Evolutionary conservation across 108 stramenopile species (phyloP), one percentile per base, ranked within the genome.

Genomic region (Epithemia pelagica): DNA sequence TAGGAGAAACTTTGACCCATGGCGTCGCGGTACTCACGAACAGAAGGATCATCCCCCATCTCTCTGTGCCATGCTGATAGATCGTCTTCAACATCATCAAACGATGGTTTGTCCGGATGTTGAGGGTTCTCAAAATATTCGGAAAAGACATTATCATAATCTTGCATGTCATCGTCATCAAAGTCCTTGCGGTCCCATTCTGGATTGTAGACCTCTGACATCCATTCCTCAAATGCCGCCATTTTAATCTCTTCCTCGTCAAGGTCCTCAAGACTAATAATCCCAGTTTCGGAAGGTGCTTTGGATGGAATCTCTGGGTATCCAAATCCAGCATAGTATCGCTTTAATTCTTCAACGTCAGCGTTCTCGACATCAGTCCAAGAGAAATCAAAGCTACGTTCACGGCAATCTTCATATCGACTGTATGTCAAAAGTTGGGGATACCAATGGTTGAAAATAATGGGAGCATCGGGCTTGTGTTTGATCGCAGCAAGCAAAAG

Each of bases 191-290:
- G 71, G 64, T 92, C 86, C 73, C 70, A 70, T 64, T 92, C 91
- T n/a, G 80, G 76, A 60, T 89, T 88, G 79, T 89, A 93, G 0
- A 93, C 91, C 56, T 93, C 91, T 28, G 77, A 73, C 83, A 88
- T 87, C 91, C 91, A 93, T 31, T 81, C 80, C 57, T 88, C 83
- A 66, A 90, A 82, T 23, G 86, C 88, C 23, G 84, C 74, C 91
- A 93, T 93, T 52, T 88, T 83, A 25, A 86, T 73, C 65, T 93
- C 91, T 62, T 93, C 88, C 63, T 88, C 87, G 63, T 93, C 91
- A 68, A 87, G 66, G 3, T 82, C 74, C 59, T 86, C 91, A 21
- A 90, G 68, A 18, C 64, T 62, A 54, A 92, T 87, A 22, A 92
- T 88, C 25, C 84, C 84, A 20, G 86, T 89, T 62, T 89, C 88